Evolutionary conservation across 1,284 basidiomycete species (phyloP).

Genomic region (Malassezia vespertilionis): DNA sequence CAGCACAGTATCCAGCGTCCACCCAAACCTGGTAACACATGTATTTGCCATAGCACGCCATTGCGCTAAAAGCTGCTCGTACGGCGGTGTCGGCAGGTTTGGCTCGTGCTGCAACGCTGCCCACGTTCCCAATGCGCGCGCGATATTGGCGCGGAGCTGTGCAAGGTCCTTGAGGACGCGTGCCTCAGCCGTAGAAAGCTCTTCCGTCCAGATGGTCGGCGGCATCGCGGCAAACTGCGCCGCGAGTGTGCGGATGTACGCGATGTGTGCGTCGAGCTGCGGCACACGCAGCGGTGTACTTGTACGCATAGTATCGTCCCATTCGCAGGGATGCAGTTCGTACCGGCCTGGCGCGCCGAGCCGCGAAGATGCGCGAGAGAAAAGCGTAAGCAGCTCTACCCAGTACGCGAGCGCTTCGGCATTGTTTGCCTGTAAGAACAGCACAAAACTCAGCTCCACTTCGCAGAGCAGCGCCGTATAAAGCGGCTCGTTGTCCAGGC

Average conservation of each 20-base stretch:
- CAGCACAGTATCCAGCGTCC: conserved; percentile 10
- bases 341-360: conserved; percentile 21
- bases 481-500: conserved; percentile 3
- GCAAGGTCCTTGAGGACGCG: conserved; percentile 9
- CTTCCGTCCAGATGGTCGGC: conserved; percentile 1
- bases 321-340: conserved; percentile 21
- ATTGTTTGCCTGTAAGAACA: conserved; percentile 22
- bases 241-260: conserved; percentile 1
- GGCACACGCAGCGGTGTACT: neutral
- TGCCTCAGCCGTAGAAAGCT: conserved; percentile 2
- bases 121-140: conserved; percentile 8
- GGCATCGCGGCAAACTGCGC: conserved; percentile 8
- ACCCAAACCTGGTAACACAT: conserved; percentile 1
- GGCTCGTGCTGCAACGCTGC: neutral
- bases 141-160: conserved; percentile 10
- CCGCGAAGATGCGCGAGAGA: conserved; percentile 20
- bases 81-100: neutral
- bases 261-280: conserved; percentile 14
- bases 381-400: conserved; percentile 21
- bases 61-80: conserved; percentile 7
- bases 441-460: conserved; percentile 26
- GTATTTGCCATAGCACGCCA: conserved; percentile 7
- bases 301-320: neutral
- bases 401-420: conserved; percentile 24
- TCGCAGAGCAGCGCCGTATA: conserved; percentile 16